Evolutionary conservation across 2,329 filamentous ascomycete genomes (phyloP), one percentile per base, ranked within the genome.

Genomic region (Penicillium oxalicum): DNA sequence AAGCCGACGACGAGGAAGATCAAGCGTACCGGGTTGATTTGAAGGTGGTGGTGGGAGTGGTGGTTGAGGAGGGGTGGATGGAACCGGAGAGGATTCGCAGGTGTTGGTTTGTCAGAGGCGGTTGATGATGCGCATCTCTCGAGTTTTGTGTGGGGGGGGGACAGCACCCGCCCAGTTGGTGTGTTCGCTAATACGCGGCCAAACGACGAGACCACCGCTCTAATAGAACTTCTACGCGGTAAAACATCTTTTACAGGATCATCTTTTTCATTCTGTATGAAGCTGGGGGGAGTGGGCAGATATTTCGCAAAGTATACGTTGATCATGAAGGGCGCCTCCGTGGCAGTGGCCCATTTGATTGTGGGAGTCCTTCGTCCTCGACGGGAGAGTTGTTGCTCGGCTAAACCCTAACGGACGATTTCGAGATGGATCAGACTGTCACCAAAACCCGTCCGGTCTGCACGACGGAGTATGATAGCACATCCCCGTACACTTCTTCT

Each of bases 381-480:
- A 24, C 11, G 5, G 59, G 32, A 45, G n/a, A 32, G 47, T 40
- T n/a, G 41, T 29, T 36, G 57, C 66, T 69, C 66, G 66, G 65
- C 64, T 69, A 69, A 69, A 67, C 64, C 66, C 66, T 68, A 68
- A 64, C 44, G 29, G 29, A 32, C 29, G 11, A 11, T 32, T 18
- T 32, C 29, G 11, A 11, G 11, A 32, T 32, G 29, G 29, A 32
- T 7, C 29, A 32, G 11, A 11, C 29, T 32, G 11, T 32, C 29
- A 11, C 8, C 11, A 4, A 7, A 11, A 32, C 29, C 29, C 8
- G 4, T 7, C 8, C 8, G 3, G 4, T 32, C 7, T 32, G 18
- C 18, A 18, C 18, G 18, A 18, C 18, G 18, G 18, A 18, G 18
- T 18, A 18, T 18, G 18, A 18, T 18, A 18, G 18, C 18, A 18